These are phyloP conservation scores for Talaromyces proteolyticus DNA, from an alignment of 495 filamentous ascomycete genomes.

Conservation along the genomic window DNA sequence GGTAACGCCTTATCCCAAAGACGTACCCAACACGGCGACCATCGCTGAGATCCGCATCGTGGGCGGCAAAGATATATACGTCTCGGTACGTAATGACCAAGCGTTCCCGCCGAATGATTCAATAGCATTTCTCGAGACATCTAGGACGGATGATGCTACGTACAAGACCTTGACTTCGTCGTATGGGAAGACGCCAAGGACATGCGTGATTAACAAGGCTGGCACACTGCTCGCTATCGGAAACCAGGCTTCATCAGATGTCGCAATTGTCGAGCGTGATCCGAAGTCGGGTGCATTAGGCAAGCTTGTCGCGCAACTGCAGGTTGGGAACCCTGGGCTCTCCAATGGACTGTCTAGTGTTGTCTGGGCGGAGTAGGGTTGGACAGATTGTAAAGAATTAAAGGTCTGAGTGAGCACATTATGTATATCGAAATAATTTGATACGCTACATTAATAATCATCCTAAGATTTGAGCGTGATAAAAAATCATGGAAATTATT, in stretches of 20 bases:
- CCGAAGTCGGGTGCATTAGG: conserved; percentile 47
- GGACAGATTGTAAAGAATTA: no score
- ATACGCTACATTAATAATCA: no score
- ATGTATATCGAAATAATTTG: no score
- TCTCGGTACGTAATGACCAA: conserved; percentile 38
- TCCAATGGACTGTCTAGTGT: conserved; percentile 46
- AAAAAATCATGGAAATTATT: no score
- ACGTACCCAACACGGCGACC: conserved; percentile 26
- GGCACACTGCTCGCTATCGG: conserved; percentile 57
- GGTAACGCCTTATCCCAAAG: conserved; percentile 21
- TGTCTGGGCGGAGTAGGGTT: conserved; percentile 55
- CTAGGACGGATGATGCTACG: conserved; percentile 32
- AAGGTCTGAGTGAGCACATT: no score
- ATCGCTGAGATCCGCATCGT: conserved; percentile 28
- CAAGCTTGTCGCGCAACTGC: conserved; percentile 36
- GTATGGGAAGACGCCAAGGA: conserved; percentile 55
- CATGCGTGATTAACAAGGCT: conserved; percentile 58
- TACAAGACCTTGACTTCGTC: conserved; percentile 48
- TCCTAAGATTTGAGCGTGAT: no score
- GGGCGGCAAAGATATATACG: conserved; percentile 20
- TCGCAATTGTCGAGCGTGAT: conserved; percentile 56
- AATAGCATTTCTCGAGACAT: conserved; percentile 19
- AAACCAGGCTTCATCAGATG: conserved; percentile 51
- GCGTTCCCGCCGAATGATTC: conserved; percentile 27
- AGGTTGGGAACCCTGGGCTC: conserved; percentile 33